Conservation (phyloP, 352 stramenopile species). For the Phytophthora idaei region DNA sequence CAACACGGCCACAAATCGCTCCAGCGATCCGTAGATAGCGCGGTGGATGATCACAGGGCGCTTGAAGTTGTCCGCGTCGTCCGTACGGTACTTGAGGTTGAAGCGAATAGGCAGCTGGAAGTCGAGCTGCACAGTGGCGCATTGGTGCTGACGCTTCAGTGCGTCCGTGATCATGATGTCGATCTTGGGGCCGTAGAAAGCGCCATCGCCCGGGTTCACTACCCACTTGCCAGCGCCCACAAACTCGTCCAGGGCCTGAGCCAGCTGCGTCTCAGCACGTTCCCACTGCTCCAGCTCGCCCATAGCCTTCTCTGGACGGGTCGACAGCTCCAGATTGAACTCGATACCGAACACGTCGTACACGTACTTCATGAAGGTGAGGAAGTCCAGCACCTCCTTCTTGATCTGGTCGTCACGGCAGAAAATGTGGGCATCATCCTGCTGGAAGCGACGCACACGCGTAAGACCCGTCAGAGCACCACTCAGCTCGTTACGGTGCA, state of each 20-base stretch:
- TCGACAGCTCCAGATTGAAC: slow-evolving; percentile 98
- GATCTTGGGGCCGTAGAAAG: slow-evolving; percentile 99
- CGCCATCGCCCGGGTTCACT: slow-evolving; percentile 97
- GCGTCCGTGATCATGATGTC: slow-evolving; percentile 98
- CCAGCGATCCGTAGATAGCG: slow-evolving; percentile 97
- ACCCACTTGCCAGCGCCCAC: slow-evolving; percentile 94
- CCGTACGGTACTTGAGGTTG: slow-evolving; percentile 93
- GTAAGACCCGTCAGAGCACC: slow-evolving; percentile 97
- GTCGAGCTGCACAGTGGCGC: slow-evolving; percentile 98
- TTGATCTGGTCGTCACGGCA: slow-evolving; percentile 95
- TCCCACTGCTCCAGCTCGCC: slow-evolving; percentile 96
- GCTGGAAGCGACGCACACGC: slow-evolving; percentile 96
- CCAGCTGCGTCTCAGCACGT: slow-evolving; percentile 69
- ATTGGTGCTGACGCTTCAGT: slow-evolving; percentile 97
- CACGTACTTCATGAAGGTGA: slow-evolving; percentile 98
- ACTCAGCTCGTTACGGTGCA: slow-evolving; percentile 97
- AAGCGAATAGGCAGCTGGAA: slow-evolving; percentile 99
- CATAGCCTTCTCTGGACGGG: slow-evolving; percentile 96
- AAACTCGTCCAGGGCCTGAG: slow-evolving; percentile 95
- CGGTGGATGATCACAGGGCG: slow-evolving; percentile 97
- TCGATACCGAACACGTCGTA: slow-evolving; percentile 98
- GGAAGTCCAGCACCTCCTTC: slow-evolving; percentile 86
- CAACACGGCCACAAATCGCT: slow-evolving; percentile 98
- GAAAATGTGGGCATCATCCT: slow-evolving; percentile 99
- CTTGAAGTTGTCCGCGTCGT: slow-evolving; percentile 85